A percentile compares a stretch with the other conserved stretches of the same genome.
These are phyloP conservation scores for Hymenoscyphus repandus DNA, from an alignment of 2,329 filamentous ascomycete genomes.

Conservation along the genomic window DNA sequence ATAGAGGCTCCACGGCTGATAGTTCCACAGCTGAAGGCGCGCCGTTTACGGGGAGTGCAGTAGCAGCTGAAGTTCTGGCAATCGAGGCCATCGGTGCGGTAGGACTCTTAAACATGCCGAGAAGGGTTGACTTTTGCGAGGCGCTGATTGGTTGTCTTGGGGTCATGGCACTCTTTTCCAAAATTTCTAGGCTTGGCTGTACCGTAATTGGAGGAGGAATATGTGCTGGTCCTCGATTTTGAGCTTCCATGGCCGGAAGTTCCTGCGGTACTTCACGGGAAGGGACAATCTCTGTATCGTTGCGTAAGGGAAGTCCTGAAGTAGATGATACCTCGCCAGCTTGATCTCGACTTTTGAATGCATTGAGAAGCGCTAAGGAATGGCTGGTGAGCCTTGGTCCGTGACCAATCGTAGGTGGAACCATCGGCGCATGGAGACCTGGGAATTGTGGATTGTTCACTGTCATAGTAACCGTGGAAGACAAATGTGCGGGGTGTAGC, in stretches of 20 bases:
- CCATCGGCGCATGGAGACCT: slow-evolving; percentile 24
- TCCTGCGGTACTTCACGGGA: slow-evolving; percentile 22
- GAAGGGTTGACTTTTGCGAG: slow-evolving; percentile 25
- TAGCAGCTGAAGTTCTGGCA: slow-evolving; percentile 13
- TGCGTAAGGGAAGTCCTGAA: slow-evolving; percentile 16
- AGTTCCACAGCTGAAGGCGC: slow-evolving; percentile 30
- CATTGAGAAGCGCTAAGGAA: slow-evolving; percentile 40
- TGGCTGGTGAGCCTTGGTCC: slow-evolving; percentile 36
- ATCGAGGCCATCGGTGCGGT: slow-evolving; percentile 13
- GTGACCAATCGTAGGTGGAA: slow-evolving; percentile 20
- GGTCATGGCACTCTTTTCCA: slow-evolving; percentile 10
- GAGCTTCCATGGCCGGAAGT: slow-evolving; percentile 25
- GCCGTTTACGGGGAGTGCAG: slow-evolving; percentile 21
- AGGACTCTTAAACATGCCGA: slow-evolving; percentile 30
- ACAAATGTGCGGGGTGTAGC: slow-evolving; percentile 9
- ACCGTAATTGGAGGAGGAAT: slow-evolving; percentile 4
- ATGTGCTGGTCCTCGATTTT: slow-evolving; percentile 1
- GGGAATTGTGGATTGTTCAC: slow-evolving; percentile 24
- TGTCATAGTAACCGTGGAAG: slow-evolving; percentile 9
- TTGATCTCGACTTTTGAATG: slow-evolving; percentile 35
- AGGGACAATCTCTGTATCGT: slow-evolving; percentile 5
- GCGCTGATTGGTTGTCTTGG: slow-evolving; percentile 24
- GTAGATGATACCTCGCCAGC: slow-evolving; percentile 7
- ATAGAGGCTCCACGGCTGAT: slow-evolving; percentile 28
- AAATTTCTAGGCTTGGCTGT: slow-evolving; percentile 7